Base-by-base conservation (phyloP, 2,329 filamentous ascomycete genomes). In the Ophiosphaerella korrae region DNA sequence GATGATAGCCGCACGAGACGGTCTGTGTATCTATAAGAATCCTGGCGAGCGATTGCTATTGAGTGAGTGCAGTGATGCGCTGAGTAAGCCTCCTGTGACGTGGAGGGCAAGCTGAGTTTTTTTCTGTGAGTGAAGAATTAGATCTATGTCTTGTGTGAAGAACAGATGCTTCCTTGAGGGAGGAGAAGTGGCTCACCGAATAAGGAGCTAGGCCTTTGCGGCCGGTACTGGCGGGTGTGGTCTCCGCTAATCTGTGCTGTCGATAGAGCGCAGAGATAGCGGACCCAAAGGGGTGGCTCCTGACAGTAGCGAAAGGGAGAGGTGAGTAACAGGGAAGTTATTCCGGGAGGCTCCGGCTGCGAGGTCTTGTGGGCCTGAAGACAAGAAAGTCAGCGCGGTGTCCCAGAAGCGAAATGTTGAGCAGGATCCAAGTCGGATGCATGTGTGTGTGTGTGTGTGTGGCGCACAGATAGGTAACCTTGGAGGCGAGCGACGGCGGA, bases 1-100 rank as follows among this genome's bases (percentile, higher is more conserved):
- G 61, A 60, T 70, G 66, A 66, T 64, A 62, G 68, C 66, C 65
- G 67, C 70, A 73, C 71, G 65, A 70, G 68, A 68, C 68, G 50
- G 59, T 67, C 64, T 66, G 70, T 73, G 70, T 67, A 59, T 57
- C 60, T 72, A 67, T 72, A 71, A 70, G 63, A 57, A 59, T 49
- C 52, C 53, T 58, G 62, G 57, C 52, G 51, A 48, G 48, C 58
- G 68, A 66, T 72, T 72, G 70, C 64, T 70, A 61, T 61, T n/a
- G 48, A 51, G 55, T 46, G 56, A 41, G 58, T 65, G 70, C 70
- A 70, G 64, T 62, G 62, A 64, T 64, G 64, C 55, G 60, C 48
- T 49, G 55, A 69, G 69, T 67, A 29, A 29, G 26, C 26, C 26
- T 29, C 26, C 26, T 6, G 26, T 9, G 26, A 11, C 6, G 26